Base-by-base conservation (phyloP, 306 rosid species). In the Lablab purpureus region DNA sequence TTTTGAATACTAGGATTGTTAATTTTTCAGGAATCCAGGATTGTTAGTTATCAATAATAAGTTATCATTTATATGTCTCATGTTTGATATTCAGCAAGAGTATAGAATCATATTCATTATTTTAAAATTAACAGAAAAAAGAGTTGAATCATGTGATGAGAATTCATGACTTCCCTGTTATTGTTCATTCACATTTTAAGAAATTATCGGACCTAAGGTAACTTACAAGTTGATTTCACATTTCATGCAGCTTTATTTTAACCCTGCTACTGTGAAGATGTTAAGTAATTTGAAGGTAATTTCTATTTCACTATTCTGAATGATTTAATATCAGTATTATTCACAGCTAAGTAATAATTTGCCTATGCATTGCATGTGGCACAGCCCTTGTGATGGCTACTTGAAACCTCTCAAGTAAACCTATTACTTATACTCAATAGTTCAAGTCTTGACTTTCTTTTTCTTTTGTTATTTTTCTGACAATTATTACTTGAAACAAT, bases 181-280 rank as follows among this genome's bases (percentile, higher is more conserved):
- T 36, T 17, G 12, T 37, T 63, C 12, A 17, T 27, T 72, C 27
- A 49, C 45, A 21, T 59, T 28, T 30, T 10, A 71, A 59, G 75
- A 46, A 43, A 55, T 60, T 65, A 28, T 54, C 65, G 79, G 6
- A 66, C 37, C 74, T 47, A 30, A 59, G 45, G 64, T 73, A 75
- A 67, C 86, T 87, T 40, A 87, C 19, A 10, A 63, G 45, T 51
- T 78, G 78, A 78, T 77, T 71, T 78, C 71, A 32, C 71, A 40
- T 85, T 45, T 84, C 70, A 9, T 90, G 92, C 98, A 96, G 99
- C 91, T 96, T 58, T 96, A 93, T 86, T 96, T 96, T 80, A 96
- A 90, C 85, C 99, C 99, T 74, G 96, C 99, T 50, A 96, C 99
- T 13, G 99, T 96, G 88, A 96, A 96, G 94, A 96, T 96, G 99